Evolutionary conservation across 345 rosid genomes (phyloP).

Genomic region (Cardiospermum halicacabum): DNA sequence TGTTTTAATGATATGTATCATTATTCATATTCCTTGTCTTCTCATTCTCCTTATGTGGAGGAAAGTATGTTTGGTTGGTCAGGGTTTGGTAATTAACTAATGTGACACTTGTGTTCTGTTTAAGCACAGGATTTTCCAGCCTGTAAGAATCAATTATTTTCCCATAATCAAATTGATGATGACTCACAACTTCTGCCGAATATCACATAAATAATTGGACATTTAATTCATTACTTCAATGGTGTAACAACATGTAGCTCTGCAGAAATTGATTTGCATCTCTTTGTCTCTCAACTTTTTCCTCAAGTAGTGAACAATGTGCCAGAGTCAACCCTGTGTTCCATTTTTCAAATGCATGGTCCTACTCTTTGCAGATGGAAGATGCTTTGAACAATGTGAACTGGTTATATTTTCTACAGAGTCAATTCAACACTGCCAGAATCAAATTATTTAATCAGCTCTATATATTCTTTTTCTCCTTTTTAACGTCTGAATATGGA

Average conservation of each 20-base stretch:
- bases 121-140: slow-evolving; percentile 14
- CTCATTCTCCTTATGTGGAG: no score
- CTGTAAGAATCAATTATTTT: slow-evolving; percentile 16
- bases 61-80: slow-evolving; percentile 21
- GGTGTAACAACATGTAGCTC: background rate
- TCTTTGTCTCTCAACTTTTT: background rate
- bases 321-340: background rate
- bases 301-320: background rate
- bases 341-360: slow-evolving; percentile 3
- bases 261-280: background rate
- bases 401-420: background rate
- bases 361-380: slow-evolving; percentile 6
- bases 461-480: no score
- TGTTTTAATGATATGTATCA: no score
- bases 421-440: slow-evolving; percentile 1
- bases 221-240: background rate
- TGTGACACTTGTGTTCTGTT: slow-evolving; percentile 5
- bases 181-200: background rate
- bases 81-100: slow-evolving; percentile 16
- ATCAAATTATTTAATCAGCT: no score
- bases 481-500: no score
- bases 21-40: no score
- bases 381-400: slow-evolving; percentile 5
- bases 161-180: background rate
- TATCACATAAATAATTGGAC: background rate